Conservation (phyloP, 768 basidiomycete species). For the Leucocoprinus leucothites region DNA sequence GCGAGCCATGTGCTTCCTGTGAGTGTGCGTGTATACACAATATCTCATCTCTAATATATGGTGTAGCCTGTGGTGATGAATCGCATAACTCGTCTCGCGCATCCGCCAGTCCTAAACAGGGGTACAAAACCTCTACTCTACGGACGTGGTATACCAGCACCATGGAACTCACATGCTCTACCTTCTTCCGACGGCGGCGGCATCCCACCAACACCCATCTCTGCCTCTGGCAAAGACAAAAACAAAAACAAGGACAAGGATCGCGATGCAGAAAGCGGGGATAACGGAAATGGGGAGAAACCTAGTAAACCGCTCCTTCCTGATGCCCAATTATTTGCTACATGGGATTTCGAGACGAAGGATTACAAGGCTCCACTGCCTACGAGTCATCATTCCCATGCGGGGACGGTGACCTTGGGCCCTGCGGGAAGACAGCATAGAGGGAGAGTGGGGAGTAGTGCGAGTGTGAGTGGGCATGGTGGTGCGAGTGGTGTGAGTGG, state of each 20-base stretch:
- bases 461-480: no score
- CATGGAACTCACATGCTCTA: conserved; percentile 47
- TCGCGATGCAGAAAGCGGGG: neutral
- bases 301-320: conserved; percentile 36
- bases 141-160: conserved; percentile 45
- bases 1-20: conserved; percentile 68
- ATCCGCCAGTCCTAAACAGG: conserved; percentile 63
- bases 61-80: conserved; percentile 49
- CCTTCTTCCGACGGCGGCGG: conserved; percentile 24
- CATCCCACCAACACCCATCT: conserved; percentile 24
- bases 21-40: conserved; percentile 22
- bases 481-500: conserved; percentile 8
- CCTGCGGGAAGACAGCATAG: conserved; percentile 14
- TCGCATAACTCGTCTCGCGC: conserved; percentile 60
- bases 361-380: conserved; percentile 30
- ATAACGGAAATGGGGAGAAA: conserved; percentile 25
- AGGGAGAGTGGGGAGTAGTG: conserved; percentile 28
- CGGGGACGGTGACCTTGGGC: no score
- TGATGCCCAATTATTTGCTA: conserved; percentile 51
- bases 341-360: conserved; percentile 56
- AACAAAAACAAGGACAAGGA: conserved; percentile 13
- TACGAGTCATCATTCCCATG: no score
- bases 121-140: conserved; percentile 45
- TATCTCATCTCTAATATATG: neutral
- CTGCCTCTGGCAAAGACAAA: conserved; percentile 25